Evolutionary conservation across 2,329 filamentous ascomycete genomes (phyloP).

Genomic region (Sarocladium brachiariae): DNA sequence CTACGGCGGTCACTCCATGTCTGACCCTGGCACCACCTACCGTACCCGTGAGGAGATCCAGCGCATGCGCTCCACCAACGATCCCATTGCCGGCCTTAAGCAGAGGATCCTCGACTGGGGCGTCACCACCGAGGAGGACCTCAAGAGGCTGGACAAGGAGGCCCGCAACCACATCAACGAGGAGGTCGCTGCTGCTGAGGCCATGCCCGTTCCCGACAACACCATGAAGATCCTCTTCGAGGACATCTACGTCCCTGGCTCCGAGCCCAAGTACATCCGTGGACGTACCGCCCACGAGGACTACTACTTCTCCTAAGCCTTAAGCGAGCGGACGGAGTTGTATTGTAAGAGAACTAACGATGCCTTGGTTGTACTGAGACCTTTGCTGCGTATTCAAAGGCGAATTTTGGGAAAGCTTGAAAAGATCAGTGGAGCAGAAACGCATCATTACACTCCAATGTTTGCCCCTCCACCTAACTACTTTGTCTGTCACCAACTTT

Average conservation of each 20-base stretch:
- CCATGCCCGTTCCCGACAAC: slow-evolving; percentile 73
- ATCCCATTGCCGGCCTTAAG: slow-evolving; percentile 96
- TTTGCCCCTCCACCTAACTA: no score
- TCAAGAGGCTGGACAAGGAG: slow-evolving; percentile 94
- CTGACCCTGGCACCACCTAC: slow-evolving; percentile 98
- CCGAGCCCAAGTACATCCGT: slow-evolving; percentile 81
- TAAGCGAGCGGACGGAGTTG: background rate
- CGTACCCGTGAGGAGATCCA: slow-evolving; percentile 98
- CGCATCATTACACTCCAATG: no score
- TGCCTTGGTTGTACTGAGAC: background rate
- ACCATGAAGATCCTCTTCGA: slow-evolving; percentile 83
- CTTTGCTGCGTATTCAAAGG: background rate
- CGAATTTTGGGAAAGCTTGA: background rate
- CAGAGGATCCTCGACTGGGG: slow-evolving; percentile 97
- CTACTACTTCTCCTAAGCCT: slow-evolving; percentile 65
- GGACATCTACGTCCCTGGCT: slow-evolving; percentile 89
- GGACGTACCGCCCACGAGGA: slow-evolving; percentile 89
- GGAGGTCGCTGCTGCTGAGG: slow-evolving; percentile 86
- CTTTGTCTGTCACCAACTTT: no score
- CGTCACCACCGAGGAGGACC: slow-evolving; percentile 84
- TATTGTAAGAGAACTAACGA: background rate
- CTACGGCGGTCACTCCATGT: slow-evolving; percentile 99
- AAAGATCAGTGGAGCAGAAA: background rate
- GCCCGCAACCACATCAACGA: slow-evolving; percentile 77
- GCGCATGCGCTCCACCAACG: slow-evolving; percentile 98